These are phyloP conservation scores for Solanum lignicaule DNA, from an alignment of 257 asterid species.

Conservation along the genomic window DNA sequence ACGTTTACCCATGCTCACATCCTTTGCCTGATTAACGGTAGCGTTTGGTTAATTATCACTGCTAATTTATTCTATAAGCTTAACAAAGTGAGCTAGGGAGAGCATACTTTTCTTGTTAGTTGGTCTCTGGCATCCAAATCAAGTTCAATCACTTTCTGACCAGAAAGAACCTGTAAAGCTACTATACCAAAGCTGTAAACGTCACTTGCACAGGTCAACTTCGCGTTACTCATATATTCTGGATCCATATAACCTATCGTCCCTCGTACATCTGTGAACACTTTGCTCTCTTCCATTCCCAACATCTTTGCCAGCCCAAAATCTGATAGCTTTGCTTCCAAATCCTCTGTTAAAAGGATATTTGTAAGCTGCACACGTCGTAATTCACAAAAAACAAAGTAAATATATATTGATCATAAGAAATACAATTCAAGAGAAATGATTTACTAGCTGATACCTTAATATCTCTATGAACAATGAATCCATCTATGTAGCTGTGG, in stretches of 20 bases:
- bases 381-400: neutral
- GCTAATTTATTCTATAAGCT: neutral
- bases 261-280: conserved; percentile 70
- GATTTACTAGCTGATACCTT: conserved; percentile 39
- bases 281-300: conserved; percentile 76
- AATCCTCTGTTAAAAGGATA: conserved; percentile 54
- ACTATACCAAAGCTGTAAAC: conserved; percentile 80
- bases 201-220: conserved; percentile 75
- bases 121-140: conserved; percentile 75
- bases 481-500: conserved; percentile 50
- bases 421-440: neutral
- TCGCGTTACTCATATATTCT: conserved; percentile 85
- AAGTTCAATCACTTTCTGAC: conserved; percentile 63
- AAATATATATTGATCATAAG: neutral
- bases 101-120: conserved; percentile 63
- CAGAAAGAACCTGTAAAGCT: conserved; percentile 64
- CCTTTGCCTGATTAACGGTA: conserved; percentile 48
- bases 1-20: conserved; percentile 57
- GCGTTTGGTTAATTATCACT: neutral
- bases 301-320: conserved; percentile 66
- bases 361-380: conserved; percentile 47
- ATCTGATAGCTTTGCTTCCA: conserved; percentile 74
- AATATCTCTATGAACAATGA: conserved; percentile 82
- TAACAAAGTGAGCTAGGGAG: neutral
- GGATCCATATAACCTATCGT: conserved; percentile 89